Evolutionary conservation across 106 monocot species (phyloP).

Genomic region (Xerophyta viscosa): DNA sequence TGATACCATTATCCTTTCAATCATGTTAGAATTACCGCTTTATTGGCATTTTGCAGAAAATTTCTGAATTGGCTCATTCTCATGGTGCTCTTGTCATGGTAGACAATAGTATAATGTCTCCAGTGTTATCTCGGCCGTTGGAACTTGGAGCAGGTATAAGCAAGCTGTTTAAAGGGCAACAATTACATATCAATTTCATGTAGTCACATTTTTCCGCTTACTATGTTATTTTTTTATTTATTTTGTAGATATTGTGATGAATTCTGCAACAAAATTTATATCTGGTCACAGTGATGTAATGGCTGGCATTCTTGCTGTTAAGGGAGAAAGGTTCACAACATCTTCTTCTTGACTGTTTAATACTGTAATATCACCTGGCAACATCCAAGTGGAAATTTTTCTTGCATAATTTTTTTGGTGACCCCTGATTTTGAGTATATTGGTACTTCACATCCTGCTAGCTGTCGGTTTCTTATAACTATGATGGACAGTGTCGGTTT

Average conservation of each 20-base stretch:
- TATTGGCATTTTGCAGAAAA: constrained; percentile 45
- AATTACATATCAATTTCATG: no score
- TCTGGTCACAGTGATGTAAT: constrained; percentile 96
- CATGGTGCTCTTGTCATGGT: constrained; percentile 86
- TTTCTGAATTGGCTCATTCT: constrained; percentile 75
- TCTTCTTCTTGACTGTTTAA: constrained; percentile 2
- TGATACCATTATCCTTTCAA: no score
- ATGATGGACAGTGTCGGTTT: neutral
- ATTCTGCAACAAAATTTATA: constrained; percentile 94
- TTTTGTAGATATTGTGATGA: constrained; percentile 92
- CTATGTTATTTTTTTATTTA: neutral
- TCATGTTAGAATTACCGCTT: neutral
- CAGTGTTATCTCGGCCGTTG: constrained; percentile 77
- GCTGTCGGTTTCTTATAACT: neutral
- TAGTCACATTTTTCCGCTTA: no score
- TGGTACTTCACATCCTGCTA: no score
- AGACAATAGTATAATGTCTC: constrained; percentile 99
- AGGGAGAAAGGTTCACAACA: constrained; percentile 66
- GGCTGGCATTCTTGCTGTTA: constrained; percentile 97
- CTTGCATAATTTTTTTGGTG: no score
- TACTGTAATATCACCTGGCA: no score
- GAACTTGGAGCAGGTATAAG: constrained; percentile 97
- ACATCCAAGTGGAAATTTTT: no score
- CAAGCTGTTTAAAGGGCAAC: no score
- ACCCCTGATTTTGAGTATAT: no score